Evolutionary conservation across 805 yeast species (phyloP).

Genomic region (Candida tammaniensis): DNA sequence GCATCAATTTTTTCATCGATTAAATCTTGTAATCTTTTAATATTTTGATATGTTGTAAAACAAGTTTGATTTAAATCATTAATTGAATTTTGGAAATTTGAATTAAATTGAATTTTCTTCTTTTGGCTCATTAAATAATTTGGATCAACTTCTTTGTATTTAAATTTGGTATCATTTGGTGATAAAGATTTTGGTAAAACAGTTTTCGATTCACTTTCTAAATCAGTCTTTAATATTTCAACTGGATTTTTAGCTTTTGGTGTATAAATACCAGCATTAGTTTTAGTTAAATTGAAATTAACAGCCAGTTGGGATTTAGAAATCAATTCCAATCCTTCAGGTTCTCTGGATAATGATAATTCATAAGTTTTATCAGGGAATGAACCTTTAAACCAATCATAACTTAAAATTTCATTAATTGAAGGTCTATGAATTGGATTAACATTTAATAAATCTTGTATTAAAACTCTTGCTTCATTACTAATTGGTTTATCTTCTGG

Average conservation of each 20-base stretch:
- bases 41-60: slow-evolving; percentile 34
- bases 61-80: slow-evolving; percentile 35
- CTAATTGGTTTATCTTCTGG: slow-evolving; percentile 72
- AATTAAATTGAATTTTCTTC: slow-evolving; percentile 38
- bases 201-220: slow-evolving; percentile 65
- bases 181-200: slow-evolving; percentile 86
- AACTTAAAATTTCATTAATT: slow-evolving; percentile 71
- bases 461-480: slow-evolving; percentile 67
- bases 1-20: slow-evolving; percentile 31
- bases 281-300: slow-evolving; percentile 66
- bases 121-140: slow-evolving; percentile 23
- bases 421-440: slow-evolving; percentile 83
- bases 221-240: slow-evolving; percentile 64
- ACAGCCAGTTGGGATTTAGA: slow-evolving; percentile 59
- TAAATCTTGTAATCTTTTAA: slow-evolving; percentile 42
- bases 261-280: slow-evolving; percentile 58
- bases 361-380: slow-evolving; percentile 73
- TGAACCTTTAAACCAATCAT: slow-evolving; percentile 83
- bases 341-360: slow-evolving; percentile 60
- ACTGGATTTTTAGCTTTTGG: slow-evolving; percentile 59
- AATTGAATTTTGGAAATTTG: slow-evolving; percentile 37
- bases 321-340: slow-evolving; percentile 53
- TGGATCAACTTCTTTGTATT: slow-evolving; percentile 70
- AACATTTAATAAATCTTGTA: slow-evolving; percentile 67
- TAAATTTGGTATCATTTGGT: slow-evolving; percentile 86